These are phyloP conservation scores for Termitomyces sp. DNA, from an alignment of 768 basidiomycete genomes.

Conservation along the genomic window DNA sequence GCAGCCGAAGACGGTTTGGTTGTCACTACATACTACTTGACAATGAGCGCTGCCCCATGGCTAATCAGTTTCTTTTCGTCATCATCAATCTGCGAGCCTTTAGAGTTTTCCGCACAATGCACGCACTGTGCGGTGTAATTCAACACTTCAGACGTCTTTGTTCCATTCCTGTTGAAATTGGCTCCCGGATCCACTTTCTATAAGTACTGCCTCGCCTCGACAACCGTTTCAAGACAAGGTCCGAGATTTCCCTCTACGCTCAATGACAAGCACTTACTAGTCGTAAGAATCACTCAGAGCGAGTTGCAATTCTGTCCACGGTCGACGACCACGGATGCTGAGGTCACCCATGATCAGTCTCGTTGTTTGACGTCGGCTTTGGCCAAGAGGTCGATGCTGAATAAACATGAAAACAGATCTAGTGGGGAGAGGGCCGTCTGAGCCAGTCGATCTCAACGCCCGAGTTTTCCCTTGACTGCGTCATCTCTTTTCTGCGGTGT, in stretches of 20 bases:
- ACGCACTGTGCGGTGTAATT: neutral
- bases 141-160: neutral
- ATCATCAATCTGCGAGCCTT: neutral
- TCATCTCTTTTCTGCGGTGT: constrained; percentile 5
- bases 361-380: neutral
- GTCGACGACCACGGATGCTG: neutral
- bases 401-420: neutral
- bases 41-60: neutral
- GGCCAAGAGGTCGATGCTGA: too few species aligned
- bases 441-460: neutral
- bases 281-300: neutral
- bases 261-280: neutral
- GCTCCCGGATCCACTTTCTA: neutral
- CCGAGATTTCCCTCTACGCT: constrained; percentile 4
- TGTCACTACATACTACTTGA: neutral
- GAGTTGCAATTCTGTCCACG: too few species aligned
- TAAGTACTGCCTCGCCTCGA: neutral
- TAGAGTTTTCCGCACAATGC: constrained; percentile 7
- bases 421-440: too few species aligned
- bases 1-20: neutral
- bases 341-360: neutral
- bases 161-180: neutral
- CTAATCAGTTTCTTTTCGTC: neutral
- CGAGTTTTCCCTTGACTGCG: neutral
- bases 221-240: constrained; percentile 1